Percentiles rank a stretch among this genome's conserved stretches.
Evolutionary conservation across 768 basidiomycete genomes (phyloP).

Genomic region (Boletus pseudo-olivaceus): DNA sequence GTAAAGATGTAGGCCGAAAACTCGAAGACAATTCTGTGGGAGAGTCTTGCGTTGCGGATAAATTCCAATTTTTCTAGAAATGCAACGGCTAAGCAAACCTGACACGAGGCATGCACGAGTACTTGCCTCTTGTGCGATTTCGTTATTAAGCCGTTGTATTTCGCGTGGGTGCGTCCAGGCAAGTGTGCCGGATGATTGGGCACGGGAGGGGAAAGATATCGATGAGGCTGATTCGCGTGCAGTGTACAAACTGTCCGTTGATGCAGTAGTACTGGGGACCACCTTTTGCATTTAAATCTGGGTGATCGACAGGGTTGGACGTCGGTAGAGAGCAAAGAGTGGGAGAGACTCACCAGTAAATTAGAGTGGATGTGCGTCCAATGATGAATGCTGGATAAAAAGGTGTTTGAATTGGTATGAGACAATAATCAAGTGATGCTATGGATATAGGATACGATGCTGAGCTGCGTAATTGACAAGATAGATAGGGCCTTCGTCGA

Average conservation of each 20-base stretch:
- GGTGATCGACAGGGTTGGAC: slow-evolving; percentile 26
- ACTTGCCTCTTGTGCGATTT: slow-evolving; percentile 46
- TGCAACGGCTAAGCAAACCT: slow-evolving; percentile 15
- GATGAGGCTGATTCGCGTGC: slow-evolving; percentile 36
- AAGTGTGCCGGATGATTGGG: slow-evolving; percentile 34
- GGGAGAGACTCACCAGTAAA: slow-evolving; percentile 43
- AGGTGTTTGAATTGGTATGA: slow-evolving; percentile 41
- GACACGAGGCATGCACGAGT: slow-evolving; percentile 24
- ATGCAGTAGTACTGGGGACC: slow-evolving; percentile 54
- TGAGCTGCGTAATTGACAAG: slow-evolving; percentile 37
- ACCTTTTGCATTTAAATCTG: slow-evolving; percentile 68
- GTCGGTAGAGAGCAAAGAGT: slow-evolving; percentile 7
- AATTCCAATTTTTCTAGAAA: slow-evolving; percentile 46
- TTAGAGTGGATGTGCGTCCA: slow-evolving; percentile 39
- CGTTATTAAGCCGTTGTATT: slow-evolving; percentile 29
- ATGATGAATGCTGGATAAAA: slow-evolving; percentile 48
- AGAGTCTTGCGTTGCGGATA: slow-evolving; percentile 39
- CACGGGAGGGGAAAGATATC: slow-evolving; percentile 29
- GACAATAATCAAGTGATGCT: slow-evolving; percentile 47
- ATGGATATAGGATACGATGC: slow-evolving; percentile 40
- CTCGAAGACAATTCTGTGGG: slow-evolving; percentile 33
- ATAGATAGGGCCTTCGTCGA: slow-evolving; percentile 38
- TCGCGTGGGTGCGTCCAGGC: slow-evolving; percentile 52
- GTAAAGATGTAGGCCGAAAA: slow-evolving; percentile 30
- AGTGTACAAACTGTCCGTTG: slow-evolving; percentile 33